These are phyloP conservation scores for Curvularia sp. DNA, from an alignment of 2,329 filamentous ascomycete genomes.

Conservation along the genomic window DNA sequence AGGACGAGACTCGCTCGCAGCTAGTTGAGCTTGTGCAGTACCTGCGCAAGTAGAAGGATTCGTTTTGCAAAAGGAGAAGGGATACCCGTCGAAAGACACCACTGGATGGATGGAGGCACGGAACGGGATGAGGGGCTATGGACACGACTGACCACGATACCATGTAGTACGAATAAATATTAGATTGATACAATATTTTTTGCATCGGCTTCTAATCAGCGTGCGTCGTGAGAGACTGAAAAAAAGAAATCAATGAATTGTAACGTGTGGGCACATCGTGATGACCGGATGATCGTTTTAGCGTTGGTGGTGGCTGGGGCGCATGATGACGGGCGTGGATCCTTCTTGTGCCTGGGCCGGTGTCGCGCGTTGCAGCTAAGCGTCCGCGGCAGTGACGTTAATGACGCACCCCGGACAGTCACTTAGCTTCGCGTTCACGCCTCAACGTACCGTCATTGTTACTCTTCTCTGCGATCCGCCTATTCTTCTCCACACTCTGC, in stretches of 20 bases:
- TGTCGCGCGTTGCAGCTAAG: slow-evolving; percentile 17
- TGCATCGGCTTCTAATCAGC: neutral
- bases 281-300: neutral
- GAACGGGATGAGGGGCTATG: slow-evolving; percentile 16
- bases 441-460: slow-evolving; percentile 10
- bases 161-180: slow-evolving; percentile 28
- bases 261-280: neutral
- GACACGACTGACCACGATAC: slow-evolving; percentile 35
- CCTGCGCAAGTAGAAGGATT: slow-evolving; percentile 49
- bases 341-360: slow-evolving; percentile 25
- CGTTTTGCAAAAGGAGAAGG: slow-evolving; percentile 28
- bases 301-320: slow-evolving; percentile 11
- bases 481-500: neutral
- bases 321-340: slow-evolving; percentile 20
- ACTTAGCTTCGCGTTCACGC: slow-evolving; percentile 21
- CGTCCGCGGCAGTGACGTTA: slow-evolving; percentile 28
- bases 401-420: slow-evolving; percentile 20
- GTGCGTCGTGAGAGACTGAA: no score
- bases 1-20: slow-evolving; percentile 71
- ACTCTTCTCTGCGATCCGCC: neutral
- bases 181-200: slow-evolving; percentile 11
- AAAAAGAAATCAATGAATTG: neutral
- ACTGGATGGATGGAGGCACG: slow-evolving; percentile 25
- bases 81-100: slow-evolving; percentile 42
- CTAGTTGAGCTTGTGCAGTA: slow-evolving; percentile 69